A percentile compares a stretch with the other conserved stretches of the same genome.
These are phyloP conservation scores for Penicillium turbatum DNA, from an alignment of 495 filamentous ascomycete species.

Conservation along the genomic window DNA sequence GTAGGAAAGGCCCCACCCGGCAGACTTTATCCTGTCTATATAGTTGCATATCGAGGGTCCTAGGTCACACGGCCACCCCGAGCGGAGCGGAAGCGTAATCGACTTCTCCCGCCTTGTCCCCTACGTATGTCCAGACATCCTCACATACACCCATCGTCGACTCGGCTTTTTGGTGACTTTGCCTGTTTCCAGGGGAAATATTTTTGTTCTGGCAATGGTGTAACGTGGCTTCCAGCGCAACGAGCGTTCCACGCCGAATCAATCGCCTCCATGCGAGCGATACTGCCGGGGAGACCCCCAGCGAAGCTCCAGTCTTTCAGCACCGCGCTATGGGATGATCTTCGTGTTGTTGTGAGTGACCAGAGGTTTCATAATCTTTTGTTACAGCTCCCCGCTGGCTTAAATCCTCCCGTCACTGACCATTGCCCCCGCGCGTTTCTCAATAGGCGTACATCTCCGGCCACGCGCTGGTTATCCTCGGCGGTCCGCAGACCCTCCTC, in stretches of 20 bases:
- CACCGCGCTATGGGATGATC: conserved; percentile 76
- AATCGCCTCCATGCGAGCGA: conserved; percentile 60
- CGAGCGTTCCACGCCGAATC: conserved; percentile 24
- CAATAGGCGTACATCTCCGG: conserved; percentile 82
- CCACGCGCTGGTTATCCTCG: conserved; percentile 77
- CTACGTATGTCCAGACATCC: conserved; percentile 11
- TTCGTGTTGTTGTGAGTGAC: conserved; percentile 68
- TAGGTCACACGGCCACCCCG: conserved; percentile 21
- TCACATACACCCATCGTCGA: conserved; percentile 6
- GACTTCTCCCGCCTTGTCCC: conserved; percentile 19
- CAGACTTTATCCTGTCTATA: too few relatives aligned
- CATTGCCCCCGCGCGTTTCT: conserved; percentile 11
- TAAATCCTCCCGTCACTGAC: conserved; percentile 11
- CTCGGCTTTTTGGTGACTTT: not conserved
- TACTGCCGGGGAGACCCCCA: conserved; percentile 88
- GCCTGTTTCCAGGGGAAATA: not conserved
- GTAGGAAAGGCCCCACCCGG: too few relatives aligned
- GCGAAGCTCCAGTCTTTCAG: conserved; percentile 85
- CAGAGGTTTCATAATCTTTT: not conserved
- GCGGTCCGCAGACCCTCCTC: conserved; percentile 65
- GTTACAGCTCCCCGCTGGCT: not conserved
- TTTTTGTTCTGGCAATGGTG: conserved; percentile 36
- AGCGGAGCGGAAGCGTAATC: conserved; percentile 32
- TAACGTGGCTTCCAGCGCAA: conserved; percentile 29
- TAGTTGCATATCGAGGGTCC: too few relatives aligned